A percentile compares a stretch with the other conserved stretches of the same genome.
These are phyloP conservation scores for Pachyrhizus erosus DNA, from an alignment of 306 rosid genomes.

Conservation along the genomic window DNA sequence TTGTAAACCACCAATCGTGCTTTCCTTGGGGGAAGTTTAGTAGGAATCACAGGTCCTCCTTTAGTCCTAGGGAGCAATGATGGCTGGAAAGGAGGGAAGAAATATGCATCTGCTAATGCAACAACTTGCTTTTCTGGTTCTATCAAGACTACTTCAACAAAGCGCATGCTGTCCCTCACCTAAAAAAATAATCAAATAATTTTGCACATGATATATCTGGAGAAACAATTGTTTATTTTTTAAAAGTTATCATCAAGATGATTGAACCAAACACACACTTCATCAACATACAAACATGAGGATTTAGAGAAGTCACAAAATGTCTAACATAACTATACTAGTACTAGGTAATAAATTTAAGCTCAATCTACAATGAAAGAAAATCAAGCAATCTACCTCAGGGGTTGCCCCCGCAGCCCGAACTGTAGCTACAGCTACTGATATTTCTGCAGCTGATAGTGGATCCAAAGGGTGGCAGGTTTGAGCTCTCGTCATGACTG, in stretches of 20 bases:
- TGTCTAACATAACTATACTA: background rate
- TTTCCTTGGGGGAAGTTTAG: slow-evolving; percentile 74
- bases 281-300: slow-evolving; percentile 32
- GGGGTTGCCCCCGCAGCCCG: slow-evolving; percentile 82
- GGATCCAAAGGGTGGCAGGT: slow-evolving; percentile 81
- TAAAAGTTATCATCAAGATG: background rate
- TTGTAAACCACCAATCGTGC: slow-evolving; percentile 75
- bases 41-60: slow-evolving; percentile 74
- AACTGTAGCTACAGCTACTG: slow-evolving; percentile 78
- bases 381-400: slow-evolving; percentile 57
- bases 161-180: slow-evolving; percentile 86
- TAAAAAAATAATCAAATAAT: slow-evolving; percentile 33
- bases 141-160: slow-evolving; percentile 69
- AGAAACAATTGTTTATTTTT: background rate
- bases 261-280: background rate
- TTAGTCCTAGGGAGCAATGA: slow-evolving; percentile 76
- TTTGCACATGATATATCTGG: background rate
- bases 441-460: slow-evolving; percentile 73
- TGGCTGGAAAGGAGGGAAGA: slow-evolving; percentile 85
- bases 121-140: slow-evolving; percentile 73
- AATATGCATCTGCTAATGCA: slow-evolving; percentile 80
- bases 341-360: slow-evolving; percentile 27
- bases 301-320: background rate
- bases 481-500: slow-evolving; percentile 71
- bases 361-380: background rate